Evolutionary conservation across 148 eudicot genomes (phyloP), one percentile per base, ranked within the genome.

Genomic region (Fagopyrum tataricum): DNA sequence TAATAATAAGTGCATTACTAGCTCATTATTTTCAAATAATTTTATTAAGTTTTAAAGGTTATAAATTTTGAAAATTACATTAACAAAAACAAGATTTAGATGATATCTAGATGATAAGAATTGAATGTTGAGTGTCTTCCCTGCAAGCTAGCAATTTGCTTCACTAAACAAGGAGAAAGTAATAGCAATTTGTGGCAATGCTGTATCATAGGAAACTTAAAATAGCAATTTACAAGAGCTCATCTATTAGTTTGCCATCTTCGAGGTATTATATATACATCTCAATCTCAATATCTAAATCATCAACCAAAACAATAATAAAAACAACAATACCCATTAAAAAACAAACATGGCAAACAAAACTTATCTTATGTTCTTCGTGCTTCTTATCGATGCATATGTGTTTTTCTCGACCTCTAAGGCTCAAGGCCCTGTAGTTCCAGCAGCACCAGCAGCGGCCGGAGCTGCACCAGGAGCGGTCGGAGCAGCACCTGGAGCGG

Each of bases 351-450:
- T 46, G 49, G 49, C 10, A 46, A 46, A 13, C 7, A 46, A 46
- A 46, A 8, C 49, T 0, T 8, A 3, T 46, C 49, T 46, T 8
- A 11, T 37, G 20, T 10, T 39, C 43, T 37, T 5, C 2, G 42
- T 64, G 69, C 44, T 64, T 64, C 69, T 64, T 64, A 4, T 64
- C 7, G 26, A 39, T 37, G 69, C 69, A 64, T 31, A 15, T 64
- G 18, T 10, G 62, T 56, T 56, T 56, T 21, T 46, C 15, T 46
- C 49, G 49, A 46, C 62, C 26, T 56, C 37, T 21, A 20, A 7
- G 20, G 31, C 11, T 17, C 56, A 13, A 51, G n/a, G 56, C 20
- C 37, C 37, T 31, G 55, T 12, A 49, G n/a, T 49, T 18, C n/a
- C 55, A 5, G 55, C 49, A 46, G 47, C 64, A n/a, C 24, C 64